Conservation (phyloP, 768 basidiomycete species). For the Boletus rex-veris region DNA sequence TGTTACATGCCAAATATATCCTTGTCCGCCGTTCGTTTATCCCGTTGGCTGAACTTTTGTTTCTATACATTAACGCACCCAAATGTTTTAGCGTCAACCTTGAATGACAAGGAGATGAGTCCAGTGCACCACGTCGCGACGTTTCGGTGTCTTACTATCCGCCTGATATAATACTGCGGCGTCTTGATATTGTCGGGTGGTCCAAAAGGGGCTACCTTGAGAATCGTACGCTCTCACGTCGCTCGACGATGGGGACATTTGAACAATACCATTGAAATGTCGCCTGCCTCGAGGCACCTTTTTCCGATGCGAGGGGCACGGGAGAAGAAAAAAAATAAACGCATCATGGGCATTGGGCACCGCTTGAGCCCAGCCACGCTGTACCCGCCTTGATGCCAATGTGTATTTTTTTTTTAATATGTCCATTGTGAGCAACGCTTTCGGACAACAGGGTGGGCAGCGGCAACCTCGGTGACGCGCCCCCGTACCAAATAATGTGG, state of each 20-base stretch:
- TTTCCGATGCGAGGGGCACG: slow-evolving; percentile 2
- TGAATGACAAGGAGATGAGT: too few species aligned
- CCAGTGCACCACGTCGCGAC: too few species aligned
- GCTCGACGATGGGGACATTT: background rate
- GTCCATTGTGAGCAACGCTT: slow-evolving; percentile 3
- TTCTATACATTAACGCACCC: too few species aligned
- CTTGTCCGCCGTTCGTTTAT: too few species aligned
- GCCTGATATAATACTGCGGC: too few species aligned
- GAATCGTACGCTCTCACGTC: background rate
- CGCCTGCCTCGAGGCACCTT: slow-evolving; percentile 5
- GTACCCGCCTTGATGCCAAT: background rate
- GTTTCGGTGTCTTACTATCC: too few species aligned
- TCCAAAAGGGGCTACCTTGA: background rate
- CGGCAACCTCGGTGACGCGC: too few species aligned
- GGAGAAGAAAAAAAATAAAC: background rate
- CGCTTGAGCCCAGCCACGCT: background rate
- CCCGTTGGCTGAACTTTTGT: too few species aligned
- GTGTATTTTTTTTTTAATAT: slow-evolving; percentile 1
- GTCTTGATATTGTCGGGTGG: too few species aligned
- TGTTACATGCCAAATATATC: background rate
- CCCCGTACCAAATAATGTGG: background rate
- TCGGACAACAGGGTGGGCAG: background rate
- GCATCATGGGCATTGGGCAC: background rate
- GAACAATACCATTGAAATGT: too few species aligned
- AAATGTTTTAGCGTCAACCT: too few species aligned